Conservation (phyloP, 2,329 filamentous ascomycete species). For the Fusarium proliferatum region DNA sequence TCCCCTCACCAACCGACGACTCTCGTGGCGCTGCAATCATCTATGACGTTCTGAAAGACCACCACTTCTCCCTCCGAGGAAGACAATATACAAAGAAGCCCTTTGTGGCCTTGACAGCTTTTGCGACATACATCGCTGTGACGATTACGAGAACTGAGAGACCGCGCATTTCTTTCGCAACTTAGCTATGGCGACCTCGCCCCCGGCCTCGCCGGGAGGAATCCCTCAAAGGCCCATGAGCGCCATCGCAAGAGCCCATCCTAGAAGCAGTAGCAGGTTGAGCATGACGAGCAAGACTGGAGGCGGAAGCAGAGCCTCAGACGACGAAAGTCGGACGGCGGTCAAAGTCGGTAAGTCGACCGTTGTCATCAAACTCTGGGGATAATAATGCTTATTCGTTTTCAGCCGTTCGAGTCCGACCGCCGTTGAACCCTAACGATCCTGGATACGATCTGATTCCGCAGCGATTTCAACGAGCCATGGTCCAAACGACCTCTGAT, state of each 20-base stretch:
- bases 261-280: conserved; percentile 83
- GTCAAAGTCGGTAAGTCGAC: conserved; percentile 91
- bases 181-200: conserved; percentile 72
- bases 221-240: conserved; percentile 77
- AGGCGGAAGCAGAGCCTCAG: conserved; percentile 83
- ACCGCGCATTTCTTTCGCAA: conserved; percentile 29
- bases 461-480: conserved; percentile 91
- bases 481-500: conserved; percentile 87
- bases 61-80: conserved; percentile 36
- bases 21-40: conserved; percentile 22
- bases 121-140: conserved; percentile 20
- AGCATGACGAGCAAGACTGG: conserved; percentile 84
- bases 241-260: conserved; percentile 79
- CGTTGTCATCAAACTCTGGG: background rate
- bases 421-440: conserved; percentile 83
- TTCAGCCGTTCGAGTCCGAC: conserved; percentile 90
- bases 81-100: conserved; percentile 23
- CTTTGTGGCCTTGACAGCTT: conserved; percentile 24
- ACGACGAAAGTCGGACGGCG: conserved; percentile 89
- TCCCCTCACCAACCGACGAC: conserved; percentile 33
- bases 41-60: conserved; percentile 43
- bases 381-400: background rate
- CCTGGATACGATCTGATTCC: conserved; percentile 96
- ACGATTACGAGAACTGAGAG: conserved; percentile 27
- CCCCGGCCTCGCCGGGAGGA: conserved; percentile 72